Evolutionary conservation across 2,329 filamentous ascomycete species (phyloP), one percentile per base, ranked within the genome.

Genomic region (Calonectria ilicicola): DNA sequence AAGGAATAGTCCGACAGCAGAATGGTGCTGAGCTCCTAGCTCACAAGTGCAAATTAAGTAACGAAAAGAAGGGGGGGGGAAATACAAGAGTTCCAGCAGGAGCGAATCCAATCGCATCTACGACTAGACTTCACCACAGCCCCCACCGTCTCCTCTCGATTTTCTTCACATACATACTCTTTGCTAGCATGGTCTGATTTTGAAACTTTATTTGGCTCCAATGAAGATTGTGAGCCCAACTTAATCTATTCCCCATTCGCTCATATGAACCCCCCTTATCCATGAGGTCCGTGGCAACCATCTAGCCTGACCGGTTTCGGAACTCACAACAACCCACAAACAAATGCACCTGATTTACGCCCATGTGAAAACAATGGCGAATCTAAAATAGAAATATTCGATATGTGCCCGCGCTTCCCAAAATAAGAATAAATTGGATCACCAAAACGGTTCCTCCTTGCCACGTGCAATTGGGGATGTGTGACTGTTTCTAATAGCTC

Each of bases 401-500:
- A 17, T 38, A 9, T n/a, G 17, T 8, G 8, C 42, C 6, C n/a
- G 5, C 21, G 10, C 5, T 38, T 38, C 14, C 29, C 32, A 21
- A 23, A 38, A 21, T 38, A 3, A 44, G 44, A 15, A 35, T 3
- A 19, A 23, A 62, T n/a, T n/a, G 10, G 8, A 27, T 75, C 58
- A 80, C 78, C 78, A 80, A 38, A 72, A 80, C 19, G 26, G 53
- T n/a, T 58, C 53, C 14, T 38, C 32, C 29, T 38, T 58, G 53
- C 32, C 21, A 12, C 21, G 35, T 21, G n/a, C 21, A 23, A 35
- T 17, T n/a, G 35, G n/a, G 5, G 32, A n/a, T 19, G 5, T 19
- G 23, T 72, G 68, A 17, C 47, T 49, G 3, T 62, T 66, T 56
- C 58, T 64, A 32, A 66, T 60, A 47, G 72, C 67, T 26, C 66